phyloP scores from a whole-genome alignment of 805 yeast species.

The Pichia membranifaciens region DNA sequence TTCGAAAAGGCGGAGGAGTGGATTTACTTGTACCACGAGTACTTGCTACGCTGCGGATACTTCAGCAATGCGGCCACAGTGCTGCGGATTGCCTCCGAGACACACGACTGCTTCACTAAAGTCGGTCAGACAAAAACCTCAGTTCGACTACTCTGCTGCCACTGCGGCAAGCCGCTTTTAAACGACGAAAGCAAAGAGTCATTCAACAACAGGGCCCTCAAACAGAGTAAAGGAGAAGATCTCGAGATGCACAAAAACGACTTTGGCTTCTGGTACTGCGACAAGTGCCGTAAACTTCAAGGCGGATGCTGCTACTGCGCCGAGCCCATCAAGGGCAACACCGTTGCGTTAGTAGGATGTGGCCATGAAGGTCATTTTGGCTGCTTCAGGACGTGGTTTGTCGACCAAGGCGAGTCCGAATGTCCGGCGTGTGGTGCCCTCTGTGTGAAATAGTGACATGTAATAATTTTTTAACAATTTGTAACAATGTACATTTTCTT shows the following conservation, averaged over 20 bases:
- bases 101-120: constrained; percentile 29
- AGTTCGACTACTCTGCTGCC: constrained; percentile 53
- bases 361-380: constrained; percentile 86
- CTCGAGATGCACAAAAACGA: constrained; percentile 28
- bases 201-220: constrained; percentile 8
- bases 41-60: constrained; percentile 42
- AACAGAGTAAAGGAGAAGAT: neutral
- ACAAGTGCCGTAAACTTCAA: constrained; percentile 52
- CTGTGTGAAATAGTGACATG: constrained; percentile 1
- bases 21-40: constrained; percentile 48
- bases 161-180: constrained; percentile 52
- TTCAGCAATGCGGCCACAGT: constrained; percentile 57
- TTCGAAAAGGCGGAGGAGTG: constrained; percentile 45
- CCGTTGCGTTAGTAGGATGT: constrained; percentile 57
- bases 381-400: constrained; percentile 75
- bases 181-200: constrained; percentile 51
- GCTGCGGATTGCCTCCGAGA: constrained; percentile 34
- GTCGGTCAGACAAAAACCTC: constrained; percentile 35
- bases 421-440: constrained; percentile 74
- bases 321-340: constrained; percentile 68
- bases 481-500: too few species aligned
- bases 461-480: too few species aligned
- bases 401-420: constrained; percentile 52
- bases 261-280: constrained; percentile 85
- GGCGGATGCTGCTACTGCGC: constrained; percentile 75